Percentiles rank a stretch among this genome's conserved stretches.
These are phyloP conservation scores for Phoma sp. DNA, from an alignment of 2,329 filamentous ascomycete species.

Conservation along the genomic window DNA sequence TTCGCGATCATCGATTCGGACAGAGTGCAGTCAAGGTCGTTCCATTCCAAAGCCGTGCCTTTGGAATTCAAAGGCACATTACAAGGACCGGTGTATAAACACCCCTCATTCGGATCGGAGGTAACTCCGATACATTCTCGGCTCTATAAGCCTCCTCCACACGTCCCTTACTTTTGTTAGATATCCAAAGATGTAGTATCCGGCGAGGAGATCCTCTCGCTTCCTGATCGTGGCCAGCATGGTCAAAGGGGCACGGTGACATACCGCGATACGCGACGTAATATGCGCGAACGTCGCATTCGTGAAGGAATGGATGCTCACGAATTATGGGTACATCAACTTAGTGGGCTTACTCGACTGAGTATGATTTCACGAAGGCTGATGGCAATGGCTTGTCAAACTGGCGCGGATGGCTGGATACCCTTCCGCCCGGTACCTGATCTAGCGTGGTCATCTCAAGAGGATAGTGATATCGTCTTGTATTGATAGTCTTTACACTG, in stretches of 20 bases:
- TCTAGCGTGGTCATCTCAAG: neutral
- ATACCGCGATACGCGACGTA: constrained; percentile 2
- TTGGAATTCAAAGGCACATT: constrained; percentile 11
- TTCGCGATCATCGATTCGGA: constrained; percentile 1
- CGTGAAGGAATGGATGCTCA: constrained; percentile 4
- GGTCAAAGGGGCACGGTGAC: constrained; percentile 6
- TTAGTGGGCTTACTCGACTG: neutral
- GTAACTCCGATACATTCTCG: constrained; percentile 8
- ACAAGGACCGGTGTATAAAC: neutral
- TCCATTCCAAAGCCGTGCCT: constrained; percentile 8
- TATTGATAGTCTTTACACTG: neutral
- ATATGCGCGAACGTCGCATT: constrained; percentile 1
- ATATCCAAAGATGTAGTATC: constrained; percentile 8
- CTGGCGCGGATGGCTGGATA: neutral
- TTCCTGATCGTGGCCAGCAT: constrained; percentile 1
- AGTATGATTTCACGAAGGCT: neutral
- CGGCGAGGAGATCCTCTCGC: constrained; percentile 4
- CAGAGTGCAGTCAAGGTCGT: neutral
- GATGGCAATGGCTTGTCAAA: neutral
- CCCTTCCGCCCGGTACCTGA: neutral
- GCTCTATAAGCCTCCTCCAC: neutral
- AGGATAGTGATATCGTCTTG: neutral
- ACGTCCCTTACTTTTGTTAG: constrained; percentile 2
- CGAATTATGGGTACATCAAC: neutral
- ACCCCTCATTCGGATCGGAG: constrained; percentile 1